These are phyloP conservation scores for Pythium aristosporum DNA, from an alignment of 352 stramenopile genomes.

Conservation along the genomic window DNA sequence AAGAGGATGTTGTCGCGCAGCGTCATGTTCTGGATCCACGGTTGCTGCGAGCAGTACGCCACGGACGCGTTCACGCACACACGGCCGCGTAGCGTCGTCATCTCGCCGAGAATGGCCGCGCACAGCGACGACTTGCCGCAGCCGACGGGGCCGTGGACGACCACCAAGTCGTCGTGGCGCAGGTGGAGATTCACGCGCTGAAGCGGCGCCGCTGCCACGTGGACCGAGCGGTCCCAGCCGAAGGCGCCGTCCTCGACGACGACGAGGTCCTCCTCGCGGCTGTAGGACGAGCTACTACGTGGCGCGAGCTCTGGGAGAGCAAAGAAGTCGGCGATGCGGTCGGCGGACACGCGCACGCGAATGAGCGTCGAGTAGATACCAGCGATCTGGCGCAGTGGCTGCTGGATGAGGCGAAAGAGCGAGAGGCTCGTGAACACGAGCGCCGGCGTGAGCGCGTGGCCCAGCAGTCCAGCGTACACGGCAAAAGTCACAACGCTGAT, in stretches of 20 bases:
- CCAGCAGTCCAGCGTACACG: constrained; percentile 33
- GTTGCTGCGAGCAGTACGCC: background rate
- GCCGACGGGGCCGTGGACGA: background rate
- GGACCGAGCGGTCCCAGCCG: background rate
- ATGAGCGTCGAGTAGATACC: constrained; percentile 60
- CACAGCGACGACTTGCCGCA: background rate
- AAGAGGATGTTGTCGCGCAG: constrained; percentile 96
- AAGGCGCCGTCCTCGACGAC: background rate
- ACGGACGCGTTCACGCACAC: background rate
- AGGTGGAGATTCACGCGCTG: background rate
- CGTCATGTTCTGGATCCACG: constrained; percentile 80
- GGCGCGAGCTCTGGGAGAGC: background rate
- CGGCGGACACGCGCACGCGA: constrained; percentile 36
- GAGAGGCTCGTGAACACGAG: constrained; percentile 57
- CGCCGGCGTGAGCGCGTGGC: constrained; percentile 85
- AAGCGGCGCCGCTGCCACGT: background rate
- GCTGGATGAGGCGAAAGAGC: constrained; percentile 76
- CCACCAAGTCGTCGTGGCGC: background rate
- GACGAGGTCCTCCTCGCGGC: background rate
- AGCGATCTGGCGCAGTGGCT: constrained; percentile 43
- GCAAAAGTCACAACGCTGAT: constrained; percentile 42
- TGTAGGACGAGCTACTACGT: background rate
- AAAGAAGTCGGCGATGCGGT: background rate
- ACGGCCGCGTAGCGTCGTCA: background rate
- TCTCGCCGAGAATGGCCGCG: background rate